Base-by-base conservation (phyloP, 306 rosid species). In the Dryas alaskensis region DNA sequence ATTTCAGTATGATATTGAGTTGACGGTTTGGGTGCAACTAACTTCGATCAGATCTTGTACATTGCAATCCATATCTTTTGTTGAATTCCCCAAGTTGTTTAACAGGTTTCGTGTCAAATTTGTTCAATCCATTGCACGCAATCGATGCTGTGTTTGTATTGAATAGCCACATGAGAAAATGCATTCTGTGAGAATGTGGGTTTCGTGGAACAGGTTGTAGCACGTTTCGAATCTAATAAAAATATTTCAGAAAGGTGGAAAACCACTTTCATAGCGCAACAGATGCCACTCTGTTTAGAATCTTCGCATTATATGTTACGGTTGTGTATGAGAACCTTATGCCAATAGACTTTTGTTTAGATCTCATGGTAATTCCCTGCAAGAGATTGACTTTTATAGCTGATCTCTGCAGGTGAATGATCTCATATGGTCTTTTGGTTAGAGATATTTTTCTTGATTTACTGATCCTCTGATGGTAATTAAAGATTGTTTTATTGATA, bases 101-200 rank as follows among this genome's bases (percentile, higher is more conserved):
- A 45, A 12, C 19, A 10, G 51, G 55, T 50, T 61, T 58, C 49
- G n/a, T 58, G 17, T 10, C 31, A 44, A 66, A 4, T 2, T 67
- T 67, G 27, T 52, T 31, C 12, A 25, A 42, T 72, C 37, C 68
- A 48, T 16, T 72, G 45, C 59, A 39, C 6, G 5, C 54, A n/a
- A 71, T 44, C 7, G 65, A 44, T 47, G 60, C 47, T 80, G 49
- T 45, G 65, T 74, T 70, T 62, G 63, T 48, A 64, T 7, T 13
- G 65, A 51, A 62, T 63, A 55, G 46, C 63, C 71, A 19, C 76
- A 72, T 37, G 69, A 67, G 60, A 72, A 57, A 22, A 78, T 25
- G 10, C 27, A 73, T 60, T 39, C 53, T 69, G 65, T 60, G 45
- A 16, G 66, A 27, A 22, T 42, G 58, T 61, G 49, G 60, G 62